Evolutionary conservation across 129 eudicot genomes (phyloP).

Genomic region (Kitagawia praeruptora): DNA sequence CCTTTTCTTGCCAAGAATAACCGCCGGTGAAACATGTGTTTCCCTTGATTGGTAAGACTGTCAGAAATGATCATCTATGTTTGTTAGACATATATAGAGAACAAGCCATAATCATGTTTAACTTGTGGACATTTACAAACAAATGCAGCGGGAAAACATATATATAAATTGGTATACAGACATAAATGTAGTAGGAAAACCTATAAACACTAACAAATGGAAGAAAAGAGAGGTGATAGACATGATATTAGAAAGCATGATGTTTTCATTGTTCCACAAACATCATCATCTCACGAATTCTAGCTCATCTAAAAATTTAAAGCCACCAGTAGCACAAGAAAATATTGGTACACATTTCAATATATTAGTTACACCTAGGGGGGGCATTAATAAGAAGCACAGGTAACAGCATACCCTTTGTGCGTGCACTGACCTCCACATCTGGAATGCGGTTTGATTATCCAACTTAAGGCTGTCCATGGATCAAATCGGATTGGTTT

Average conservation of each 20-base stretch:
- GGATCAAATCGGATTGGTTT: too few relatives aligned
- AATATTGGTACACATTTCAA: not conserved
- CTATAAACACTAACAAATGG: not conserved
- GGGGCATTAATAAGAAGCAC: not conserved
- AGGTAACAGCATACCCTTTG: not conserved
- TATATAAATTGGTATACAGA: not conserved
- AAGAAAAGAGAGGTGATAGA: not conserved
- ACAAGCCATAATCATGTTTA: not conserved
- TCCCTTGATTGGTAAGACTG: slow-evolving; percentile 62
- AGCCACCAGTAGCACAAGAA: not conserved
- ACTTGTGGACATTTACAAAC: not conserved
- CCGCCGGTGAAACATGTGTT: slow-evolving; percentile 39
- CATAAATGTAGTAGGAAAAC: not conserved
- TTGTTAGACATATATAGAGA: not conserved
- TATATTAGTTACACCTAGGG: not conserved
- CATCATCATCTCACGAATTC: not conserved
- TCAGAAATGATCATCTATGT: slow-evolving; percentile 5
- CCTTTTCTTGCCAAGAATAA: slow-evolving; percentile 69
- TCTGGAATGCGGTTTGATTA: not conserved
- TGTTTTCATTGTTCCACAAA: not conserved
- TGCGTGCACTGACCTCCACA: not conserved
- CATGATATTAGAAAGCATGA: not conserved
- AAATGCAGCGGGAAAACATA: not conserved
- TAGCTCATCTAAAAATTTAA: not conserved
- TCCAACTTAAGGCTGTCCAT: not conserved